Evolutionary conservation across 176 grass and related monocot genomes (phyloP), one percentile per base, ranked within the genome.

Genomic region (Guadua angustifolia): DNA sequence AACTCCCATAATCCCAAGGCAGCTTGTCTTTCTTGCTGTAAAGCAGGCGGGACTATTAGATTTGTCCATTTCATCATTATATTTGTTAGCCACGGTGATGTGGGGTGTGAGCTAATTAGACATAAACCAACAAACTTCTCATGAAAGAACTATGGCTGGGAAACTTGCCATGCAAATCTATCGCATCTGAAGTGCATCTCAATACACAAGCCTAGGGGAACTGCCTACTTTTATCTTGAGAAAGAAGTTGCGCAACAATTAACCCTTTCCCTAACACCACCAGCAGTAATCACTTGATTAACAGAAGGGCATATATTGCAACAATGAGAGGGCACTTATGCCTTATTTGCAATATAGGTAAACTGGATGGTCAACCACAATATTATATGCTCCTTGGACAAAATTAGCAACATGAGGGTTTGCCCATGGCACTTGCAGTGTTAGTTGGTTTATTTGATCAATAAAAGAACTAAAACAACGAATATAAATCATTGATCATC

Each of bases 261-360:
- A 78, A 80, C 49, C 61, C 5, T n/a, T 79, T 10, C 60, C 62
- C 24, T 35, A 45, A 69, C n/a, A 81, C 21, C 33, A 53, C 18
- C 9, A 55, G n/a, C 83, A 85, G 64, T 60, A 65, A 82, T 66
- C 13, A 22, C n/a, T 86, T 70, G 6, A 82, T 86, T 58, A 89
- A 70, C 25, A 72, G 5, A 55, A 81, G 35, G 57, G 12, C 16
- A 72, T 44, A 14, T 59, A 82, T 61, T 59, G 25, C 24, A n/a
- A 18, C 50, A 45, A 46, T 5, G 42, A 78, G 19, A 21, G 51
- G 65, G 16, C 22, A 71, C 35, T 75, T 80, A 52, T 55, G 5
- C 44, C 46, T 40, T 24, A 76, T 71, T 29, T 63, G 25, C 21
- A 43, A 24, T 17, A 10, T 24, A 61, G 21, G 29, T 60, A 53